phyloP scores from a whole-genome alignment of 108 stramenopile genomes.

The Skeletonema menzelii region DNA sequence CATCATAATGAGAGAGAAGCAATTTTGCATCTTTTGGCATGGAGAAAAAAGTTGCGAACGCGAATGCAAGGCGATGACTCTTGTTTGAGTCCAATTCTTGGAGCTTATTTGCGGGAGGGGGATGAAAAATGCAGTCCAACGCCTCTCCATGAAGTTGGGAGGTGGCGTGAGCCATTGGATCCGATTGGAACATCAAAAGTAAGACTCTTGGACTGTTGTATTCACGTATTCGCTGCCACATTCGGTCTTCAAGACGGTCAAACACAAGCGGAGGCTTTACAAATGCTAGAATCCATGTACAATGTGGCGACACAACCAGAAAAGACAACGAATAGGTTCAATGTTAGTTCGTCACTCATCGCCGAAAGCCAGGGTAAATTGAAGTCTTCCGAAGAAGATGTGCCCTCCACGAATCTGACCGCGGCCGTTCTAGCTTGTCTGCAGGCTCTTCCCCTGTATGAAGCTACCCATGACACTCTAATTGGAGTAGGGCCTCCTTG shows the following conservation, averaged over 20 bases:
- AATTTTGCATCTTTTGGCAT: conserved; percentile 46
- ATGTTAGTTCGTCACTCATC: conserved; percentile 49
- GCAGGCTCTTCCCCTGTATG: conserved; percentile 73
- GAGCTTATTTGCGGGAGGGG: conserved; percentile 36
- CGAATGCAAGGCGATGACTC: conserved; percentile 7
- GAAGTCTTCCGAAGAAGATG: conserved; percentile 61
- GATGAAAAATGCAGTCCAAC: conserved; percentile 56
- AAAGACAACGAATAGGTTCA: conserved; percentile 36
- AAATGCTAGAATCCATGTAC: conserved; percentile 57
- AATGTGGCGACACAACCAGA: conserved; percentile 25
- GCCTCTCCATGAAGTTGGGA: conserved; percentile 83
- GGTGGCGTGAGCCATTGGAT: conserved; percentile 73
- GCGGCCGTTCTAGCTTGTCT: conserved; percentile 79
- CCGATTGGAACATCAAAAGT: conserved; percentile 71
- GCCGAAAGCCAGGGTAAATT: conserved; percentile 47
- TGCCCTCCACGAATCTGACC: conserved; percentile 58
- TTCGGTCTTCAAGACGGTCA: conserved; percentile 81
- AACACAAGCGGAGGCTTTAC: conserved; percentile 73
- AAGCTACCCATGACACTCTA: conserved; percentile 69
- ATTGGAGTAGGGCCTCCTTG: conserved; percentile 82
- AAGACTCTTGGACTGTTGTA: conserved; percentile 78
- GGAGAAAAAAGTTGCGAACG: conserved; percentile 30
- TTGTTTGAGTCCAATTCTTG: conserved; percentile 63
- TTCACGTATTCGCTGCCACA: conserved; percentile 85
- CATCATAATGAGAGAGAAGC: conserved; percentile 77